These are phyloP conservation scores for Fusarium cyanostomum DNA, from an alignment of 2,329 filamentous ascomycete genomes.

Conservation along the genomic window DNA sequence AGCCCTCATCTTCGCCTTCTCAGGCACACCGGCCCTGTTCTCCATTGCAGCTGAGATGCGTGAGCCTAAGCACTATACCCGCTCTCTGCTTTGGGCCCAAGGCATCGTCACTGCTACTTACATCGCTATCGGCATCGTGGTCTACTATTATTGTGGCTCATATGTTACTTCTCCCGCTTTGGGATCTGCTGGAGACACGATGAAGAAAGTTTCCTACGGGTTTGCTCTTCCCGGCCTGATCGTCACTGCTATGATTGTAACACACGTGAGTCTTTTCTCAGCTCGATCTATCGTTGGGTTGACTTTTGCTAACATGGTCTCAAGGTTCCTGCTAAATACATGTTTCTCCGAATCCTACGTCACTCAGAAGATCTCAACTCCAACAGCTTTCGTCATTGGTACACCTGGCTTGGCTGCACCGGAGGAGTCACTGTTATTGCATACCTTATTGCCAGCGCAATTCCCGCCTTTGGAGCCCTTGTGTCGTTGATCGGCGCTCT, in stretches of 20 bases:
- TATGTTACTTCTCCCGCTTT: constrained; percentile 57
- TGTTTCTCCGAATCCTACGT: constrained; percentile 41
- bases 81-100: constrained; percentile 39
- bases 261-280: constrained; percentile 34
- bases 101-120: constrained; percentile 45
- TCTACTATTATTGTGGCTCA: constrained; percentile 57
- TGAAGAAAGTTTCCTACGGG: constrained; percentile 57
- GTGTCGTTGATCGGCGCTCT: constrained; percentile 7
- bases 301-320: not conserved
- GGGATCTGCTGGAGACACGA: constrained; percentile 51
- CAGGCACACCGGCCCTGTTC: constrained; percentile 48
- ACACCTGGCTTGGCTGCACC: constrained; percentile 32
- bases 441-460: constrained; percentile 2
- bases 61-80: constrained; percentile 40
- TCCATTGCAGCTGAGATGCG: constrained; percentile 47
- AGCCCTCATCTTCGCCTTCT: constrained; percentile 48
- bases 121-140: constrained; percentile 46
- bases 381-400: constrained; percentile 39
- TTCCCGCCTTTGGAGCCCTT: not conserved
- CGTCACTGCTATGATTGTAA: constrained; percentile 34
- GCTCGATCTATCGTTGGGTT: too few relatives aligned
- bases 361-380: constrained; percentile 39
- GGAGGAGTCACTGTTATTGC: not conserved
- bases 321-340: constrained; percentile 34
- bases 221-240: constrained; percentile 43